Conservation (phyloP, 2,329 filamentous ascomycete species). For the Trichophyton verrucosum region DNA sequence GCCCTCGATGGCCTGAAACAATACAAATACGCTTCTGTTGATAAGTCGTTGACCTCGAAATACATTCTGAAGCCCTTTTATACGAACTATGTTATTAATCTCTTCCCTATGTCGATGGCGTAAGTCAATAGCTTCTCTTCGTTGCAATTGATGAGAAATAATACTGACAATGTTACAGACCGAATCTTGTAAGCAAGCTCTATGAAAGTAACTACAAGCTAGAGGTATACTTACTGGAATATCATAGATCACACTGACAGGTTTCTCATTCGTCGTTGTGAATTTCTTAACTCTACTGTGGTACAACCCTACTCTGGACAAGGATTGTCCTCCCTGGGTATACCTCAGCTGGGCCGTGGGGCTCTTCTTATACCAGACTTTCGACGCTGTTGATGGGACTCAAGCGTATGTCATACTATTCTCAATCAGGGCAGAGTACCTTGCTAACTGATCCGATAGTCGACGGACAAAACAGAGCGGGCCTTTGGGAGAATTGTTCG, state of each 20-base stretch:
- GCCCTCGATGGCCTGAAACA: slow-evolving; percentile 76
- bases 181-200: slow-evolving; percentile 40
- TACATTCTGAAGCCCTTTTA: slow-evolving; percentile 98
- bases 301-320: slow-evolving; percentile 89
- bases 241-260: slow-evolving; percentile 68
- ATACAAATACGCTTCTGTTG: slow-evolving; percentile 91
- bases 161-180: slow-evolving; percentile 20
- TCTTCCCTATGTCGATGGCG: slow-evolving; percentile 93
- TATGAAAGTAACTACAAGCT: neutral
- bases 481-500: slow-evolving; percentile 88
- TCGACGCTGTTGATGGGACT: slow-evolving; percentile 89
- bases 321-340: slow-evolving; percentile 89
- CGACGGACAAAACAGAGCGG: slow-evolving; percentile 85
- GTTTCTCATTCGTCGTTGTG: slow-evolving; percentile 76
- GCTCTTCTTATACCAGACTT: slow-evolving; percentile 92
- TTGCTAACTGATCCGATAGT: slow-evolving; percentile 30
- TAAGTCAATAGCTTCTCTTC: slow-evolving; percentile 31
- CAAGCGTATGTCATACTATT: slow-evolving; percentile 55
- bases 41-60: slow-evolving; percentile 77
- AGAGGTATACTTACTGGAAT: neutral
- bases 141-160: neutral
- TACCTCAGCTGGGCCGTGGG: slow-evolving; percentile 85
- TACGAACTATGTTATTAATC: slow-evolving; percentile 82
- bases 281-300: slow-evolving; percentile 88
- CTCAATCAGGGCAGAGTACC: slow-evolving; percentile 17